Conservation (phyloP, 495 filamentous ascomycete genomes). For the Podospora australis region DNA sequence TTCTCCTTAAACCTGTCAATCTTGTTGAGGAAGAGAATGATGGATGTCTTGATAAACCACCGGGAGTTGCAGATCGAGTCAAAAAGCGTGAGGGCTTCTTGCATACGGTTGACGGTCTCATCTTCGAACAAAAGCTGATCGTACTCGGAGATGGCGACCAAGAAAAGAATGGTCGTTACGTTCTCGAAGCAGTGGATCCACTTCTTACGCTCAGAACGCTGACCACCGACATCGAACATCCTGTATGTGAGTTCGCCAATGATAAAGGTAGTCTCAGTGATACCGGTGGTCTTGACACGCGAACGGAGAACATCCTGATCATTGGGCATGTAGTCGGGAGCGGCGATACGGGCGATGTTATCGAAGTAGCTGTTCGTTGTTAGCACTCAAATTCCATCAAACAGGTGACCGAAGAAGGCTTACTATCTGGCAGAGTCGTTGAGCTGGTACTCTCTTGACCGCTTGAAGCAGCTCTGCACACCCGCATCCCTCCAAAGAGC, state of each 20-base stretch:
- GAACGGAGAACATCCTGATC: conserved; percentile 97
- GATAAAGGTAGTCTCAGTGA: conserved; percentile 97
- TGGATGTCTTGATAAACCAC: conserved; percentile 99
- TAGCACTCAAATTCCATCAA: too few relatives aligned
- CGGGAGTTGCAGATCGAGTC: conserved; percentile 99
- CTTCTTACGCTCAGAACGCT: conserved; percentile 99
- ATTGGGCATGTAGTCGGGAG: conserved; percentile 89
- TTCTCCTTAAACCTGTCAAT: conserved; percentile 99
- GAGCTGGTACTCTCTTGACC: conserved; percentile 91
- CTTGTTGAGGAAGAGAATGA: conserved; percentile 99
- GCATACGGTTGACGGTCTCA: conserved; percentile 95
- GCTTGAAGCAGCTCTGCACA: conserved; percentile 92
- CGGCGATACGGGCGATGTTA: conserved; percentile 85
- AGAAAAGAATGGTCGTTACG: conserved; percentile 95
- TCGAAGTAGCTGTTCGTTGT: conserved; percentile 90
- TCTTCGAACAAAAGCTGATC: conserved; percentile 98
- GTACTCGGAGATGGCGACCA: conserved; percentile 98
- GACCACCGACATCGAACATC: conserved; percentile 99
- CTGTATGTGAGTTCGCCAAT: conserved; percentile 96
- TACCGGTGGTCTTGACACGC: conserved; percentile 98
- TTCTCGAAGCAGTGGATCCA: conserved; percentile 99
- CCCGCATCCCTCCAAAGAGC: conserved; percentile 91
- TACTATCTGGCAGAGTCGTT: conserved; percentile 99
- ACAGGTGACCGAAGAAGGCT: conserved; percentile 43
- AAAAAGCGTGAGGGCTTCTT: conserved; percentile 95